Evolutionary conservation across 225 moss, liverwort and hornwort genomes (phyloP).

Genomic region (Marchantia polymorpha): DNA sequence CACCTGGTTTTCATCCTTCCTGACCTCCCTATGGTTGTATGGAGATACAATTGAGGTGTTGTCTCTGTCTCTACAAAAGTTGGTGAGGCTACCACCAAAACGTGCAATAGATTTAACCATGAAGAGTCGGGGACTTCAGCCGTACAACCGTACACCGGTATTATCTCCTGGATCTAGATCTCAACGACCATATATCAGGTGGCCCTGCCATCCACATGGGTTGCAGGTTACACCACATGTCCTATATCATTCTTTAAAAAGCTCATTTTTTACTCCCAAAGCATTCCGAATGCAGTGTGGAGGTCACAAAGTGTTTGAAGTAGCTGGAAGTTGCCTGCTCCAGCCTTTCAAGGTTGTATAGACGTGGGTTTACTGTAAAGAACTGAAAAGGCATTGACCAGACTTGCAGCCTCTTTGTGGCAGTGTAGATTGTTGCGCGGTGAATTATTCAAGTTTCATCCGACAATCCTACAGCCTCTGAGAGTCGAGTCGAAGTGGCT

Average conservation of each 20-base stretch:
- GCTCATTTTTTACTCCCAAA: slow-evolving; percentile 4
- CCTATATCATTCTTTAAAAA: slow-evolving; percentile 5
- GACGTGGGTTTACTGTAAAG: slow-evolving; percentile 10
- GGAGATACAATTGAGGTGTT: neutral
- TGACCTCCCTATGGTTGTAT: neutral
- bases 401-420: neutral
- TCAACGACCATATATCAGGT: slow-evolving; percentile 12
- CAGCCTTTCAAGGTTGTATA: slow-evolving; percentile 2
- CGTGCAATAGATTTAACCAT: neutral
- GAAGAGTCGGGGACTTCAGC: neutral
- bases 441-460: neutral
- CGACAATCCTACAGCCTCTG: neutral
- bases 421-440: neutral
- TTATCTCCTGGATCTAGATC: neutral
- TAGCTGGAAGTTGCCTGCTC: slow-evolving; percentile 5
- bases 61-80: neutral
- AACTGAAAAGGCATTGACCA: neutral
- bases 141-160: neutral
- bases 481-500: neutral
- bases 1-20: neutral
- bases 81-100: neutral
- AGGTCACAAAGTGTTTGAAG: neutral
- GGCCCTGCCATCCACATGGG: neutral
- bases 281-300: slow-evolving; percentile 8
- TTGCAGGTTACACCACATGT: slow-evolving; percentile 8